Conservation (phyloP, 2,329 filamentous ascomycete species). For the Fusarium pilosicola region DNA sequence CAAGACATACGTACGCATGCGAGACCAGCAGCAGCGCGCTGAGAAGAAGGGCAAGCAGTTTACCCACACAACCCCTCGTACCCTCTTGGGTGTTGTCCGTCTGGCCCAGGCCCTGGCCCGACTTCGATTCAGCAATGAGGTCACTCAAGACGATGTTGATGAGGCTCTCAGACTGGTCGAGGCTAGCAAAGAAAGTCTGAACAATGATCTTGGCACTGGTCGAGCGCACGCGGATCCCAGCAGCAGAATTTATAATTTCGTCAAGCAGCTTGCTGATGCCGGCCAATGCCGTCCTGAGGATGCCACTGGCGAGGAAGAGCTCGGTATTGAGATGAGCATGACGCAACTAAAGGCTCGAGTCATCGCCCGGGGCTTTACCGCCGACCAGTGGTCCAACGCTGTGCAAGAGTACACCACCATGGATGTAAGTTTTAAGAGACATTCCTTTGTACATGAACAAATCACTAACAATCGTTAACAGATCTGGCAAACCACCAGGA, state of each 20-base stretch:
- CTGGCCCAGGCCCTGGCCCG: constrained; percentile 93
- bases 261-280: constrained; percentile 86
- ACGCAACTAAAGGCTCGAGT: constrained; percentile 90
- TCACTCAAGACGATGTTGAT: constrained; percentile 92
- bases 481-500: constrained; percentile 82
- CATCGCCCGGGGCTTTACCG: constrained; percentile 94
- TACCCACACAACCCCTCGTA: constrained; percentile 92
- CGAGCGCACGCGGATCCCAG: constrained; percentile 80
- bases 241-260: constrained; percentile 93
- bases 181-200: constrained; percentile 90
- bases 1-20: constrained; percentile 94
- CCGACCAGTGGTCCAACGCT: constrained; percentile 87
- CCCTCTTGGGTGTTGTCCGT: constrained; percentile 90
- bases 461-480: constrained; percentile 56
- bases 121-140: constrained; percentile 85
- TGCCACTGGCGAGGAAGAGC: constrained; percentile 63
- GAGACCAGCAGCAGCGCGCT: constrained; percentile 89
- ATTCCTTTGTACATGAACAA: neutral
- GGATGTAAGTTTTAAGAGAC: constrained; percentile 76
- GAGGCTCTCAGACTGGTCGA: constrained; percentile 92
- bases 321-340: constrained; percentile 79
- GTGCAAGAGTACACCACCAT: constrained; percentile 89
- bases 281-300: constrained; percentile 84
- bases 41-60: constrained; percentile 93
- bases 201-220: constrained; percentile 71